Conservation (phyloP, 1,139 yeast species). For the Kodamaea arcana region DNA sequence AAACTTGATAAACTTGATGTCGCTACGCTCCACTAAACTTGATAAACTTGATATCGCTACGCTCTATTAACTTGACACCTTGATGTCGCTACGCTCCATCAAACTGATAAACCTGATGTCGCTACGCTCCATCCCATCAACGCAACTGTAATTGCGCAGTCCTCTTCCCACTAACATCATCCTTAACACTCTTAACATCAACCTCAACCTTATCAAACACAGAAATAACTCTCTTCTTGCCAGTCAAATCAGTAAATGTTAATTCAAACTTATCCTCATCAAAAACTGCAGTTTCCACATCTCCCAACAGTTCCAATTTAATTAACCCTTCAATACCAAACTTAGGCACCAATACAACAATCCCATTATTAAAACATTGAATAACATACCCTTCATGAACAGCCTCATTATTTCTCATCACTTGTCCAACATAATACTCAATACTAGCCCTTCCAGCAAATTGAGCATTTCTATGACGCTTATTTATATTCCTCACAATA, state of each 20-base stretch:
- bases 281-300: conserved; percentile 59
- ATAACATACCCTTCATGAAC: conserved; percentile 87
- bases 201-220: conserved; percentile 87
- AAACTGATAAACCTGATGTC: too few species aligned
- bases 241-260: conserved; percentile 46
- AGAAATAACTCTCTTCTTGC: conserved; percentile 47
- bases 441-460: conserved; percentile 98
- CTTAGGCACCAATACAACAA: conserved; percentile 93
- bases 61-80: too few species aligned
- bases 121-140: too few species aligned
- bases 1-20: too few species aligned
- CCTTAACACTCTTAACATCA: conserved; percentile 74
- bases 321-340: conserved; percentile 95
- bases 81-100: too few species aligned
- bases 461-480: conserved; percentile 95
- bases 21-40: too few species aligned
- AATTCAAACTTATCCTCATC: conserved; percentile 77
- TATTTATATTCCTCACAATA: conserved; percentile 85
- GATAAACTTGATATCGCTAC: too few species aligned
- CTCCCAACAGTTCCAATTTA: conserved; percentile 71
- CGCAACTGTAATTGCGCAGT: conserved; percentile 85
- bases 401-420: conserved; percentile 73
- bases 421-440: conserved; percentile 97
- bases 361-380: conserved; percentile 90
- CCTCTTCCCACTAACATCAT: conserved; percentile 88